Conservation (phyloP, 139 green algal genomes). For the Chlorella sp. region DNA sequence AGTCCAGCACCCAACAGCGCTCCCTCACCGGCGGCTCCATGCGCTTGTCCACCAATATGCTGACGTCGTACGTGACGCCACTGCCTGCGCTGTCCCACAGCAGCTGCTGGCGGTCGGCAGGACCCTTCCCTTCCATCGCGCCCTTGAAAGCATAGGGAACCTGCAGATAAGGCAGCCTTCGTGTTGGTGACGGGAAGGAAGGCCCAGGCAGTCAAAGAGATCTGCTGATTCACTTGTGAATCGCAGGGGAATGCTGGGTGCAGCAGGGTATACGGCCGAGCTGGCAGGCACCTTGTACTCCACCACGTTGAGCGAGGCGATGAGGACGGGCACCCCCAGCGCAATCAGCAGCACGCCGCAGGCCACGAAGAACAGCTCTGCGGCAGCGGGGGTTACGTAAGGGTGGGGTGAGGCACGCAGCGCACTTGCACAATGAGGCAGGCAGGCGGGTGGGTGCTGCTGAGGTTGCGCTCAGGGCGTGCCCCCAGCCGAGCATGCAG, state of each 20-base stretch:
- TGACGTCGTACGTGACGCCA: conserved; percentile 32
- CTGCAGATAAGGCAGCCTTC: conserved; percentile 18
- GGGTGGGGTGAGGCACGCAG: neutral
- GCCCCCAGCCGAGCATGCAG: neutral
- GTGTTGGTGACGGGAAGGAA: too few species aligned
- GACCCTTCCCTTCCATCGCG: conserved; percentile 4
- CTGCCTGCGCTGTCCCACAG: conserved; percentile 8
- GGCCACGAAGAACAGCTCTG: conserved; percentile 50
- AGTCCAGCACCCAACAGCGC: conserved; percentile 10
- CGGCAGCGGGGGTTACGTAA: neutral
- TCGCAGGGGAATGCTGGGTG: too few species aligned
- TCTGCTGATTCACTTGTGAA: too few species aligned
- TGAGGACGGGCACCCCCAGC: conserved; percentile 59
- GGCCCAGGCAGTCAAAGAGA: too few species aligned
- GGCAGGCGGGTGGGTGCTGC: neutral
- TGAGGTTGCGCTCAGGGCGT: neutral
- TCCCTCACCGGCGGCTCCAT: conserved; percentile 58
- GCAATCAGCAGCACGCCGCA: conserved; percentile 42
- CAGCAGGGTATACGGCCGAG: too few species aligned
- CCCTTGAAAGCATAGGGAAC: conserved; percentile 53
- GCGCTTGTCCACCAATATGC: conserved; percentile 31
- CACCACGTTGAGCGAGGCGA: conserved; percentile 51
- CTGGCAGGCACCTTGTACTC: conserved; percentile 26
- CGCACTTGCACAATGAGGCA: neutral
- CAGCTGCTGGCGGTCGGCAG: neutral